phyloP scores from a whole-genome alignment of 2,329 filamentous ascomycete species.

The Dothistroma pini region DNA sequence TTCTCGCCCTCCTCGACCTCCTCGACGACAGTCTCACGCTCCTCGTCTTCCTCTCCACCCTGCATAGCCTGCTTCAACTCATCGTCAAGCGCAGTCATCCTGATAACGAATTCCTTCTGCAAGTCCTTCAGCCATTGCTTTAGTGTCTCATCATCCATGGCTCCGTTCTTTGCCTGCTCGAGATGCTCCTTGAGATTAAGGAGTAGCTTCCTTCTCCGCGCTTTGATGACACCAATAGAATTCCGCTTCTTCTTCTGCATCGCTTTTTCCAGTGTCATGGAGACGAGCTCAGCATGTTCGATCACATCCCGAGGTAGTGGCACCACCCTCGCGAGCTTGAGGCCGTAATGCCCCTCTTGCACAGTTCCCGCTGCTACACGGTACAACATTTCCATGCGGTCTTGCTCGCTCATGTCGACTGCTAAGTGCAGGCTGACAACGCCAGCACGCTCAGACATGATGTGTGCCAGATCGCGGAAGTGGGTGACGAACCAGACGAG shows the following conservation, averaged over 20 bases:
- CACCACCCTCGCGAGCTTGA: slow-evolving; percentile 72
- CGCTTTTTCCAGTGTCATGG: slow-evolving; percentile 57
- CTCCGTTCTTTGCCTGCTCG: slow-evolving; percentile 61
- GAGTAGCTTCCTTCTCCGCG: slow-evolving; percentile 67
- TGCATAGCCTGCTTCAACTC: slow-evolving; percentile 26
- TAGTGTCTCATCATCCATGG: slow-evolving; percentile 62
- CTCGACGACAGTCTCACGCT: background rate
- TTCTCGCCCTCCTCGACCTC: background rate
- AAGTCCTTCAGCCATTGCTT: slow-evolving; percentile 61
- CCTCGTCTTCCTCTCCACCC: slow-evolving; percentile 6
- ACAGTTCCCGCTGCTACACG: slow-evolving; percentile 70
- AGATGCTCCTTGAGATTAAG: slow-evolving; percentile 70
- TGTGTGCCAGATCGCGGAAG: slow-evolving; percentile 75
- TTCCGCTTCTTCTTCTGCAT: slow-evolving; percentile 57
- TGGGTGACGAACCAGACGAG: slow-evolving; percentile 93
- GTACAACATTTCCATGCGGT: slow-evolving; percentile 83
- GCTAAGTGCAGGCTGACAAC: slow-evolving; percentile 80
- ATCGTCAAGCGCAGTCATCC: slow-evolving; percentile 66
- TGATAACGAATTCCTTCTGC: slow-evolving; percentile 69
- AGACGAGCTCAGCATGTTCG: slow-evolving; percentile 63
- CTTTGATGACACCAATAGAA: slow-evolving; percentile 56
- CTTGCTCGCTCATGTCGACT: slow-evolving; percentile 54
- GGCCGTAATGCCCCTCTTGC: slow-evolving; percentile 72
- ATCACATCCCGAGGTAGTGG: slow-evolving; percentile 68
- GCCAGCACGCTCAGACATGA: slow-evolving; percentile 69